These are phyloP conservation scores for Candida corydali DNA, from an alignment of 805 yeast species.

Conservation along the genomic window DNA sequence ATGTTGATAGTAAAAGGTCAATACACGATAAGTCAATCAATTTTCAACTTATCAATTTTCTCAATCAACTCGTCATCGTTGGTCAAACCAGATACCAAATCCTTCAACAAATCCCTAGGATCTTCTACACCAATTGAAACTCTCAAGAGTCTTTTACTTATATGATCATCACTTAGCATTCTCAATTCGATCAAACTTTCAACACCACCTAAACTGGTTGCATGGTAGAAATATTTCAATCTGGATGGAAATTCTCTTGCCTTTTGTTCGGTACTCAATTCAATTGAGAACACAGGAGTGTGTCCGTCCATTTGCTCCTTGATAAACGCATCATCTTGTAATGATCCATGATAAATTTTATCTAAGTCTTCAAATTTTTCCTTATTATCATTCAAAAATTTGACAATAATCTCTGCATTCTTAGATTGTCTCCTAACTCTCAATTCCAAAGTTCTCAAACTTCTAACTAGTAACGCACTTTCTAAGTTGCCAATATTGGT, in stretches of 20 bases:
- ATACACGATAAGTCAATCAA: too few relatives aligned
- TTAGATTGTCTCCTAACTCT: conserved; percentile 65
- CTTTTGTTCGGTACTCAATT: conserved; percentile 42
- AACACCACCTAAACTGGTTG: conserved; percentile 90
- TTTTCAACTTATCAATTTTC: neutral
- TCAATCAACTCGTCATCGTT: conserved; percentile 7
- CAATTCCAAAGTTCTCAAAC: conserved; percentile 75
- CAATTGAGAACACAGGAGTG: conserved; percentile 73
- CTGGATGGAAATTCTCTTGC: conserved; percentile 65
- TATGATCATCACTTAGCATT: conserved; percentile 54
- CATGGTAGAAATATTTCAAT: conserved; percentile 75
- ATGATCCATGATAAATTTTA: conserved; percentile 64
- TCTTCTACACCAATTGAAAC: conserved; percentile 80
- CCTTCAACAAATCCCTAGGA: conserved; percentile 69
- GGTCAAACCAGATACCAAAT: conserved; percentile 47
- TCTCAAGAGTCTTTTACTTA: conserved; percentile 58
- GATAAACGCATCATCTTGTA: conserved; percentile 70
- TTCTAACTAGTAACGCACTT: conserved; percentile 67
- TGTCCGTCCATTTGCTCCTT: conserved; percentile 59
- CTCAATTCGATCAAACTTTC: conserved; percentile 93
- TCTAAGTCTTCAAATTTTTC: conserved; percentile 44
- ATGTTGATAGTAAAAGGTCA: too few relatives aligned
- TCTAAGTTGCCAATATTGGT: conserved; percentile 79
- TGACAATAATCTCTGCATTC: conserved; percentile 59
- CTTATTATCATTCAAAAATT: conserved; percentile 50